A percentile compares a stretch with the other conserved stretches of the same genome.
Evolutionary conservation across 2,329 filamentous ascomycete genomes (phyloP).

Genomic region (Xylaria sp.): DNA sequence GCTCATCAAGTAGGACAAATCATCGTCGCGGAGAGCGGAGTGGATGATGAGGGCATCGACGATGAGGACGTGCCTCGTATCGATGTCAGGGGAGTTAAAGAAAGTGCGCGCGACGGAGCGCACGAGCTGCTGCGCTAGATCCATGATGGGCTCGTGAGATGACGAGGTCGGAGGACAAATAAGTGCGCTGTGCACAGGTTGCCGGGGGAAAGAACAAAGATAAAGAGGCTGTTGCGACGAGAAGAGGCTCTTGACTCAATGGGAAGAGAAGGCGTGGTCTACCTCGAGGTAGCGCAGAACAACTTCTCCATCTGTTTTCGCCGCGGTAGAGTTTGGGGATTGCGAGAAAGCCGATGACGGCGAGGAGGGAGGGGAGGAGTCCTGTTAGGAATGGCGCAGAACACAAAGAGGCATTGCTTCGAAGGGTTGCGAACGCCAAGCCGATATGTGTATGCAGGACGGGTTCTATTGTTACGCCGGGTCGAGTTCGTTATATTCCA

Average conservation of each 20-base stretch:
- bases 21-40: slow-evolving; percentile 83
- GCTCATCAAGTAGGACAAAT: slow-evolving; percentile 85
- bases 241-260: not conserved
- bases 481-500: not conserved
- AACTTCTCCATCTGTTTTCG: not conserved
- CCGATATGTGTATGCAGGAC: not conserved
- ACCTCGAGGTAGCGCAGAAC: slow-evolving; percentile 6
- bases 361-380: slow-evolving; percentile 13
- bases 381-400: slow-evolving; percentile 30
- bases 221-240: slow-evolving; percentile 6
- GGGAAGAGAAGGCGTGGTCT: not conserved
- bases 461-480: not conserved
- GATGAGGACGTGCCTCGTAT: slow-evolving; percentile 78
- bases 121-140: slow-evolving; percentile 76
- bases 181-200: not conserved
- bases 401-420: slow-evolving; percentile 38
- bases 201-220: not conserved
- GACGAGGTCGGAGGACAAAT: not conserved
- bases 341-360: not conserved
- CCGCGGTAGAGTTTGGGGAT: not conserved
- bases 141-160: slow-evolving; percentile 24
- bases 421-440: slow-evolving; percentile 20
- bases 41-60: slow-evolving; percentile 81
- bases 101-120: slow-evolving; percentile 85
- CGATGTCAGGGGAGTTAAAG: slow-evolving; percentile 71